A percentile compares a stretch with the other conserved stretches of the same genome.
Conservation (phyloP, 2,329 filamentous ascomycete genomes). For the Nemania sp. region DNA sequence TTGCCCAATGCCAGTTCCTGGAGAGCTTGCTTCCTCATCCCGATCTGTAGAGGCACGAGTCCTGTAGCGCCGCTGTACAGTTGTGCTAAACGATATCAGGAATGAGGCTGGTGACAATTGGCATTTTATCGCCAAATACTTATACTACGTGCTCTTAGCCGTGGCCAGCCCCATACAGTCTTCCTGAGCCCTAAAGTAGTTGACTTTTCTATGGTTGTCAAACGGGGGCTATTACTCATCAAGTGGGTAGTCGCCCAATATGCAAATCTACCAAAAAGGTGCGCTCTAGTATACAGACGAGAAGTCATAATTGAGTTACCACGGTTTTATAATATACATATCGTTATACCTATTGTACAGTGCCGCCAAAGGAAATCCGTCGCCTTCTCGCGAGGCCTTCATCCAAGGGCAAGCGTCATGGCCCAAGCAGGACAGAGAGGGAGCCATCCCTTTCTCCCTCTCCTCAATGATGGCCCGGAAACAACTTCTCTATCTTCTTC, state of each 20-base stretch:
- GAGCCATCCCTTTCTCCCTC: not conserved
- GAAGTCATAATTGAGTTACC: not conserved
- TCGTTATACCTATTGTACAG: not conserved
- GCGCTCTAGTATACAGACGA: not conserved
- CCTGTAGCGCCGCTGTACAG: no score
- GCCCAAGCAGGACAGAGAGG: no score
- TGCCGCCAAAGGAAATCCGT: not conserved
- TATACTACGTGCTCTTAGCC: no score
- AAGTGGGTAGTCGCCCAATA: no score
- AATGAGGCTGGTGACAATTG: no score
- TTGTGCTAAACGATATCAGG: no score
- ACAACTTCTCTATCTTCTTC: slow-evolving; percentile 34
- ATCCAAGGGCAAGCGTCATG: not conserved
- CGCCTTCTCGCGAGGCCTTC: not conserved
- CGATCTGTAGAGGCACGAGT: no score
- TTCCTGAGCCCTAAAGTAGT: no score
- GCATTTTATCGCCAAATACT: no score
- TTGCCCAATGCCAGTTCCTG: not conserved
- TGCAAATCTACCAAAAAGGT: not conserved
- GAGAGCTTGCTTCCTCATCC: not conserved
- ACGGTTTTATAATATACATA: not conserved
- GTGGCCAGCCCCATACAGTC: no score
- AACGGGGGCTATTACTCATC: not conserved
- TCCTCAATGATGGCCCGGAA: slow-evolving; percentile 36
- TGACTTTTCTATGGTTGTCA: not conserved